Conservation (phyloP, 345 rosid genomes). For the Crucihimalaya himalaica region DNA sequence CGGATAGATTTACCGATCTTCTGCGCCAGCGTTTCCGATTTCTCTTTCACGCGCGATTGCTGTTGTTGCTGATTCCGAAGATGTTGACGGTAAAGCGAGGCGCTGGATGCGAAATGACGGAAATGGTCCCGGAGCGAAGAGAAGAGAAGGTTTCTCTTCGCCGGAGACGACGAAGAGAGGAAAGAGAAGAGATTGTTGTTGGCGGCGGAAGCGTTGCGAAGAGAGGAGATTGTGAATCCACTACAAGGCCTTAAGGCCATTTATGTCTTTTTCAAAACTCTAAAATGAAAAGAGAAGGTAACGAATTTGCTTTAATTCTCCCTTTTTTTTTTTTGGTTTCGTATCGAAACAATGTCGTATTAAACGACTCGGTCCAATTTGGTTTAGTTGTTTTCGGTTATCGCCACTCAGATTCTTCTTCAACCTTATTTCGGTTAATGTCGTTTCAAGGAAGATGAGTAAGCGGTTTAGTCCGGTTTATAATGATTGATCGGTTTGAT, state of each 20-base stretch:
- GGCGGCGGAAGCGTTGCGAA: conserved; percentile 40
- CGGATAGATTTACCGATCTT: conserved; percentile 92
- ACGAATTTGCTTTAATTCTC: conserved; percentile 13
- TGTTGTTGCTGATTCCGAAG: conserved; percentile 19
- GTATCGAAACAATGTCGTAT: not conserved
- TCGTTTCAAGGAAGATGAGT: too few relatives aligned
- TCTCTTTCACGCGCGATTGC: conserved; percentile 37
- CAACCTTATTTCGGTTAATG: too few relatives aligned
- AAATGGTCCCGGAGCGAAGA: conserved; percentile 9
- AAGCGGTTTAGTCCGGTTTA: not conserved
- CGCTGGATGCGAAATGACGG: conserved; percentile 47
- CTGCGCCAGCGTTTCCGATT: conserved; percentile 85
- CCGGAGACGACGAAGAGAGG: conserved; percentile 26
- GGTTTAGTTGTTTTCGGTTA: not conserved
- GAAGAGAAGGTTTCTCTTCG: conserved; percentile 26
- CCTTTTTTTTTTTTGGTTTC: not conserved
- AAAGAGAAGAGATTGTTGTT: conserved; percentile 22
- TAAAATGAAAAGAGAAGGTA: conserved; percentile 25
- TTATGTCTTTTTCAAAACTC: conserved; percentile 20
- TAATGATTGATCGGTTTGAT: not conserved
- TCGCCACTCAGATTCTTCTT: too few relatives aligned
- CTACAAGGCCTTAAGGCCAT: conserved; percentile 82
- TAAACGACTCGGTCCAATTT: not conserved
- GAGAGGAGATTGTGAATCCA: conserved; percentile 48
- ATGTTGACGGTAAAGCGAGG: conserved; percentile 39